These are phyloP conservation scores for Penicillium coffeae DNA, from an alignment of 495 filamentous ascomycete species.

Conservation along the genomic window DNA sequence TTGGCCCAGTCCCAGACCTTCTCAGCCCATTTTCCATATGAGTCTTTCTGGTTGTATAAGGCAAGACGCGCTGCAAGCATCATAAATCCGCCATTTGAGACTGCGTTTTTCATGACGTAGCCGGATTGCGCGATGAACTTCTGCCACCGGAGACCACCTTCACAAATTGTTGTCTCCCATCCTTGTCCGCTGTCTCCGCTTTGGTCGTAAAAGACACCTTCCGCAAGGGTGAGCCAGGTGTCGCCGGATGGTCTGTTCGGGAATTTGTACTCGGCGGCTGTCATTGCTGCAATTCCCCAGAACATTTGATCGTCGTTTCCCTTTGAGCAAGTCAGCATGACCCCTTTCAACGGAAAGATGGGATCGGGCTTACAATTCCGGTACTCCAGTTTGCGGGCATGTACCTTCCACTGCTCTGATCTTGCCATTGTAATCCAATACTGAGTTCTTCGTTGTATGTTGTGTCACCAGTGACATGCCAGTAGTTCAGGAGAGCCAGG, in stretches of 20 bases:
- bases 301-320: slow-evolving; percentile 67
- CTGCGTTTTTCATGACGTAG: slow-evolving; percentile 59
- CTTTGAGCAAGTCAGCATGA: neutral
- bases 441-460: slow-evolving; percentile 55
- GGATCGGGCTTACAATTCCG: slow-evolving; percentile 19
- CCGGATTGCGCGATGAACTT: slow-evolving; percentile 40
- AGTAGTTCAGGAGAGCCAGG: slow-evolving; percentile 66
- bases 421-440: slow-evolving; percentile 56
- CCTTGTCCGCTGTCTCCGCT: slow-evolving; percentile 44
- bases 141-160: slow-evolving; percentile 50
- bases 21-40: slow-evolving; percentile 67
- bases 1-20: slow-evolving; percentile 65
- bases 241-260: slow-evolving; percentile 52
- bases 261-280: slow-evolving; percentile 61
- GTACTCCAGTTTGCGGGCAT: slow-evolving; percentile 58
- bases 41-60: slow-evolving; percentile 64
- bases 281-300: slow-evolving; percentile 67
- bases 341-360: neutral
- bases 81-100: slow-evolving; percentile 66
- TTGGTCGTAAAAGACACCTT: slow-evolving; percentile 69
- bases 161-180: slow-evolving; percentile 31
- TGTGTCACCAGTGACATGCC: slow-evolving; percentile 59
- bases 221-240: slow-evolving; percentile 65
- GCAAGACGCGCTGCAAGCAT: slow-evolving; percentile 69
- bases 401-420: slow-evolving; percentile 53